phyloP scores from a whole-genome alignment of 805 yeast species.

The Saturnispora ahearnii region DNA sequence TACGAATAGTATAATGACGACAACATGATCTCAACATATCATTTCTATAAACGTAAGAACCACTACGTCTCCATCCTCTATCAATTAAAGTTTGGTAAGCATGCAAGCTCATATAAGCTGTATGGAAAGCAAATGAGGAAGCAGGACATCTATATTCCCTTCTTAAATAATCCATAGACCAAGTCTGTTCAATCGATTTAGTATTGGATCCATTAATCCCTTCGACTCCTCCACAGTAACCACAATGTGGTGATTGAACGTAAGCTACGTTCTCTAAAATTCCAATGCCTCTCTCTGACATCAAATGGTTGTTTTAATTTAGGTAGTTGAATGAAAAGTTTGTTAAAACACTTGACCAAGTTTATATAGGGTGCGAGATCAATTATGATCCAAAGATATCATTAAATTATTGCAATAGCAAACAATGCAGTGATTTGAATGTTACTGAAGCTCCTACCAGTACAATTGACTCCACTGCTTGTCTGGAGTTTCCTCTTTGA shows the following conservation, averaged over 20 bases:
- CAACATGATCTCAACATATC: constrained; percentile 73
- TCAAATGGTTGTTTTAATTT: background rate
- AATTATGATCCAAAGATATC: background rate
- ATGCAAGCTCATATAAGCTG: constrained; percentile 26
- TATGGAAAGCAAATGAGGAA: constrained; percentile 19
- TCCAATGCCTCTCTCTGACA: background rate
- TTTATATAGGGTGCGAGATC: background rate
- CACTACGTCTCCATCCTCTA: constrained; percentile 74
- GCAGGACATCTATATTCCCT: constrained; percentile 16
- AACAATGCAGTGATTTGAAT: background rate
- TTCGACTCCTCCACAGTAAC: constrained; percentile 48
- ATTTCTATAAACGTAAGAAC: constrained; percentile 45
- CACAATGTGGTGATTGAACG: constrained; percentile 48
- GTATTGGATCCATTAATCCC: constrained; percentile 18
- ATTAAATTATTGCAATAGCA: background rate
- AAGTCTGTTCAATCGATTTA: constrained; percentile 22
- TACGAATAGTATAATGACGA: constrained; percentile 67
- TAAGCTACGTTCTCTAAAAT: constrained; percentile 11
- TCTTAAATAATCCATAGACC: constrained; percentile 21
- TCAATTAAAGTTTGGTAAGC: constrained; percentile 61
- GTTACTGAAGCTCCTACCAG: background rate
- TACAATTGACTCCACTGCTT: no score
- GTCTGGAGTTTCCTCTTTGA: background rate
- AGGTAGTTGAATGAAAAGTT: background rate
- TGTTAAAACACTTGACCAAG: background rate